Percentiles rank a stretch among this genome's conserved stretches.
These are phyloP conservation scores for Lasiodiplodia citricola DNA, from an alignment of 2,329 filamentous ascomycete species.

Conservation along the genomic window DNA sequence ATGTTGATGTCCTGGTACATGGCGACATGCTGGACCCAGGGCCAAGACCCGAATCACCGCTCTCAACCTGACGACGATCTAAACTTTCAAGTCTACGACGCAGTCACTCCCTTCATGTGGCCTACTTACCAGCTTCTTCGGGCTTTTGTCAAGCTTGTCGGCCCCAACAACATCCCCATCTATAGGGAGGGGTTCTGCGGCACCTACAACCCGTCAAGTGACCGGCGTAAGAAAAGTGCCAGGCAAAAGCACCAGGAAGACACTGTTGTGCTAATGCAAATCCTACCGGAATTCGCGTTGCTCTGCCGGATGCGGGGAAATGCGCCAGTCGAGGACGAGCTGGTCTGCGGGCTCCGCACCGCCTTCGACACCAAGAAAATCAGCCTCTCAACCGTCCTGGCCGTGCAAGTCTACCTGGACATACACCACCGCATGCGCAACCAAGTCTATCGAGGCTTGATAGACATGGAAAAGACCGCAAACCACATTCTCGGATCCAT, in stretches of 20 bases:
- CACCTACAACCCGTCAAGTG: slow-evolving; percentile 36
- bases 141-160: slow-evolving; percentile 33
- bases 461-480: slow-evolving; percentile 20
- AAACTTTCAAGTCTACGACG: slow-evolving; percentile 31
- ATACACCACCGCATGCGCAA: slow-evolving; percentile 42
- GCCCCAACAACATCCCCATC: slow-evolving; percentile 33
- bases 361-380: slow-evolving; percentile 37
- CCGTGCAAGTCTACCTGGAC: slow-evolving; percentile 41
- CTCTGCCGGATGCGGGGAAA: slow-evolving; percentile 29
- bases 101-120: slow-evolving; percentile 16
- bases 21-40: background rate
- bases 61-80: slow-evolving; percentile 28
- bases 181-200: slow-evolving; percentile 36
- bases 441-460: slow-evolving; percentile 26
- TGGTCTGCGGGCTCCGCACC: slow-evolving; percentile 37
- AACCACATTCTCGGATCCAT: slow-evolving; percentile 27
- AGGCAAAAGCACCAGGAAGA: slow-evolving; percentile 43
- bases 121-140: slow-evolving; percentile 30
- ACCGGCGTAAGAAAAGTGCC: slow-evolving; percentile 37
- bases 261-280: slow-evolving; percentile 38
- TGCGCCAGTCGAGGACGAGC: slow-evolving; percentile 37
- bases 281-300: slow-evolving; percentile 39
- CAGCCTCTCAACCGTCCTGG: slow-evolving; percentile 39
- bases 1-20: background rate
- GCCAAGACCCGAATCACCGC: background rate